Evolutionary conservation across 2,329 filamentous ascomycete species (phyloP).

Genomic region (Cytospora piceae): DNA sequence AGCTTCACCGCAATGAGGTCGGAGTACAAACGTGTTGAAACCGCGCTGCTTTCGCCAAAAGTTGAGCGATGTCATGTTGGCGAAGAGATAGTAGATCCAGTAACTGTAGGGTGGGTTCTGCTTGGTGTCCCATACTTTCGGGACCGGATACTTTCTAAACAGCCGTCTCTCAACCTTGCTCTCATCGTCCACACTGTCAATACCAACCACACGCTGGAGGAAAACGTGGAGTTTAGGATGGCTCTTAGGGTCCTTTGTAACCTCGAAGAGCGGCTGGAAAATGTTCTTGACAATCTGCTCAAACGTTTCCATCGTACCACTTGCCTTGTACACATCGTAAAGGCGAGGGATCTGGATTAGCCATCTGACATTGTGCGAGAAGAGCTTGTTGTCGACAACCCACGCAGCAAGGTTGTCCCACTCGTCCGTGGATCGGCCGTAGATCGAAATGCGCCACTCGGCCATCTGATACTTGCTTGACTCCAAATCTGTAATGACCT

Average conservation of each 20-base stretch:
- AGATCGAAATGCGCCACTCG: constrained; percentile 98
- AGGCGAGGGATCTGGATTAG: constrained; percentile 92
- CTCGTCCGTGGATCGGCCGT: constrained; percentile 87
- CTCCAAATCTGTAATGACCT: constrained; percentile 95
- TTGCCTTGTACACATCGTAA: constrained; percentile 94
- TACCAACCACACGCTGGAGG: constrained; percentile 91
- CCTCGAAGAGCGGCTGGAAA: constrained; percentile 93
- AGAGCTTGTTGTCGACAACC: constrained; percentile 97
- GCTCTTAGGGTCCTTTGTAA: constrained; percentile 81
- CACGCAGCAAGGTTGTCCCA: constrained; percentile 98
- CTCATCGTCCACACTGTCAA: constrained; percentile 97
- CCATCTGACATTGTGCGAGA: constrained; percentile 97
- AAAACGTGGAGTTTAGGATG: constrained; percentile 96
- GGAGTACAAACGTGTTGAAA: constrained; percentile 92
- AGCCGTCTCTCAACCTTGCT: constrained; percentile 93
- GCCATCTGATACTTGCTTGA: constrained; percentile 99
- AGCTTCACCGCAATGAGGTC: constrained; percentile 95
- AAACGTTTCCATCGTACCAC: constrained; percentile 82
- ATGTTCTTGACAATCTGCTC: constrained; percentile 90
- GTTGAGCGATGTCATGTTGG: constrained; percentile 92
- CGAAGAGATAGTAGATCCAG: constrained; percentile 97
- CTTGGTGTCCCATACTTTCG: constrained; percentile 84
- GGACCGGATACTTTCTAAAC: constrained; percentile 94
- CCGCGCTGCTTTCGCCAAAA: constrained; percentile 86
- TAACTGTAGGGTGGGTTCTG: constrained; percentile 99